Base-by-base conservation (phyloP, 306 rosid species). In the Mimosa pudica region DNA sequence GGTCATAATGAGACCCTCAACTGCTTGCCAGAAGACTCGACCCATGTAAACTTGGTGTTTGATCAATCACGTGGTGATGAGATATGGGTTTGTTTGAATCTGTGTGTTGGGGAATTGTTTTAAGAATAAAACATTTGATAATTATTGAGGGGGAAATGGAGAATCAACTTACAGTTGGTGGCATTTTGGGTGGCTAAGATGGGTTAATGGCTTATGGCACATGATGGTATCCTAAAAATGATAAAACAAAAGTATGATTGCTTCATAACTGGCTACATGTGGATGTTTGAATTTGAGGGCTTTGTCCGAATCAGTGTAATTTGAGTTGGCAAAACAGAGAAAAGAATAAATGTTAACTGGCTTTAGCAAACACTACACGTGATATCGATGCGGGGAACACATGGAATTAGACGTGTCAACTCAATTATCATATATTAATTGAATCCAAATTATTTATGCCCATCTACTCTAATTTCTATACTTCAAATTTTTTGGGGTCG, bases 361-460 rank as follows among this genome's bases (percentile, higher is more conserved):
- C n/a, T 62, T 62, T 12, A 11, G 68, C 36, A 62, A 62, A 62
- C 68, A 62, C 9, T 62, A 11, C 68, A 62, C 32, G 68, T 62
- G 68, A 62, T 8, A 1, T 3, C 0, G 14, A 11, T 62, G 41
- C n/a, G 7, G 68, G 44, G n/a, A 62, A 32, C 68, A 32, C n/a
- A 62, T 33, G 36, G 32, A 62, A 12, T 30, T 12, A n/a, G 8
- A 62, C 68, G 5, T 62, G 42, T 32, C 42, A 11, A 32, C 42
- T 62, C 68, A 62, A 33, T 32, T 32, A 62, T 32, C 68, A 32
- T 32, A 32, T 24, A 62, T 60, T 24, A 24, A 24, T 24, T 62
- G 68, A 41, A 1, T 62, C 68, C 68, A 32, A 12, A 62, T 62
- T n/a, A 32, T 32, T 62, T 11, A 4, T 62, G 8, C 8, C 13